These are phyloP conservation scores for Cercis canadensis DNA, from an alignment of 306 rosid species.

Conservation along the genomic window DNA sequence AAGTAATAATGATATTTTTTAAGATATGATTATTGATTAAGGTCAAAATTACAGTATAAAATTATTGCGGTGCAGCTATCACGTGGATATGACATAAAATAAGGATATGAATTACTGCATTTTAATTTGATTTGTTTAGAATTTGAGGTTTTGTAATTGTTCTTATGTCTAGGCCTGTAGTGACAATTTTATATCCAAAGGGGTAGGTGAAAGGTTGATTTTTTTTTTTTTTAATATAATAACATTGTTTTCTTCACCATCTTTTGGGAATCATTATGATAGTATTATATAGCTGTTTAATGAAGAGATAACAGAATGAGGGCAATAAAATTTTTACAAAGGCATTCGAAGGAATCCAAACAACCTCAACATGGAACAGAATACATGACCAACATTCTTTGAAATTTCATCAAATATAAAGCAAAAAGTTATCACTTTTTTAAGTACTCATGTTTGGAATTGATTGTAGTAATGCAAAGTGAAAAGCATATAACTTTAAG, in stretches of 20 bases:
- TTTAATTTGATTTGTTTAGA: constrained; percentile 25
- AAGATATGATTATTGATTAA: constrained; percentile 14
- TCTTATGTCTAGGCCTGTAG: constrained; percentile 32
- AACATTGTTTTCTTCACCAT: constrained; percentile 60
- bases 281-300: background rate
- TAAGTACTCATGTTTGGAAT: too few species aligned
- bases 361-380: constrained; percentile 11
- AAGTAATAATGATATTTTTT: background rate
- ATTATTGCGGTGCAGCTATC: constrained; percentile 34
- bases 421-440: too few species aligned
- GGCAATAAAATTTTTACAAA: constrained; percentile 11
- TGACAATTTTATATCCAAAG: constrained; percentile 34
- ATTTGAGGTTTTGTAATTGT: constrained; percentile 37
- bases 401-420: too few species aligned
- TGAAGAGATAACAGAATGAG: constrained; percentile 24
- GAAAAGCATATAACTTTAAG: too few species aligned
- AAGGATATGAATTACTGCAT: background rate
- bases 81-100: constrained; percentile 39
- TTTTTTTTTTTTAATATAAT: constrained; percentile 46
- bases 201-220: constrained; percentile 49
- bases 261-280: constrained; percentile 26
- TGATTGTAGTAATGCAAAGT: too few species aligned
- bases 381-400: too few species aligned
- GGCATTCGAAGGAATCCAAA: constrained; percentile 44
- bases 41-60: constrained; percentile 11